phyloP scores from a whole-genome alignment of 1,284 basidiomycete genomes.

The Phlebopus sp. region DNA sequence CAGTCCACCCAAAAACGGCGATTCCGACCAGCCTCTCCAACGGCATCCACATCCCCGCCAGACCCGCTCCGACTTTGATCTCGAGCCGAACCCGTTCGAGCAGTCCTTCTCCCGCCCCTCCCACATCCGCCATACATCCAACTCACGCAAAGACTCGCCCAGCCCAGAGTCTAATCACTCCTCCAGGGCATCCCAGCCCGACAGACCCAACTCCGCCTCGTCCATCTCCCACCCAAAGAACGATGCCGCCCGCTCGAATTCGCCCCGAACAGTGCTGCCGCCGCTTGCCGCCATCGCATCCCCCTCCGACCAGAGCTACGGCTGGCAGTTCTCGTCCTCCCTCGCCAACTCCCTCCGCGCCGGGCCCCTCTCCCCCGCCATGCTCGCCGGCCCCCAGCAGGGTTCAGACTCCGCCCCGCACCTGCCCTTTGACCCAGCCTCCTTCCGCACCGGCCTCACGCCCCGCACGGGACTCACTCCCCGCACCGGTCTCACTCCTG shows the following conservation, averaged over 20 bases:
- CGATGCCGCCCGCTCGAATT: conserved; percentile 31
- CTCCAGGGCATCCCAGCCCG: conserved; percentile 36
- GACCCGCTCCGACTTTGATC: conserved; percentile 67
- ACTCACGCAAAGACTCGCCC: conserved; percentile 38
- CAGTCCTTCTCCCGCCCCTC: conserved; percentile 76
- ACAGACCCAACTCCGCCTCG: conserved; percentile 37
- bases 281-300: conserved; percentile 85
- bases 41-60: conserved; percentile 32
- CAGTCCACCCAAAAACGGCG: conserved; percentile 26
- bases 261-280: conserved; percentile 69
- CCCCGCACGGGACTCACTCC: conserved; percentile 76
- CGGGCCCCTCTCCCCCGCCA: conserved; percentile 91
- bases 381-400: conserved; percentile 84
- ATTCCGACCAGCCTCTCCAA: conserved; percentile 13
- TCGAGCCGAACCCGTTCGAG: conserved; percentile 96
- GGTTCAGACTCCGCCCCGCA: conserved; percentile 34
- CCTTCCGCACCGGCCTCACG: conserved; percentile 82
- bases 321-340: conserved; percentile 67
- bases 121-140: conserved; percentile 45
- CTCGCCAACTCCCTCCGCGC: conserved; percentile 78
- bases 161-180: conserved; percentile 39
- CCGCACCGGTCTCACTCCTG: conserved; percentile 78
- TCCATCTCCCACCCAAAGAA: conserved; percentile 34
- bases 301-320: conserved; percentile 74
- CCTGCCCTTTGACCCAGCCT: conserved; percentile 68